A percentile compares a stretch with the other conserved stretches of the same genome.
phyloP scores from a whole-genome alignment of 495 filamentous ascomycete genomes.

The Xylaria venustula region DNA sequence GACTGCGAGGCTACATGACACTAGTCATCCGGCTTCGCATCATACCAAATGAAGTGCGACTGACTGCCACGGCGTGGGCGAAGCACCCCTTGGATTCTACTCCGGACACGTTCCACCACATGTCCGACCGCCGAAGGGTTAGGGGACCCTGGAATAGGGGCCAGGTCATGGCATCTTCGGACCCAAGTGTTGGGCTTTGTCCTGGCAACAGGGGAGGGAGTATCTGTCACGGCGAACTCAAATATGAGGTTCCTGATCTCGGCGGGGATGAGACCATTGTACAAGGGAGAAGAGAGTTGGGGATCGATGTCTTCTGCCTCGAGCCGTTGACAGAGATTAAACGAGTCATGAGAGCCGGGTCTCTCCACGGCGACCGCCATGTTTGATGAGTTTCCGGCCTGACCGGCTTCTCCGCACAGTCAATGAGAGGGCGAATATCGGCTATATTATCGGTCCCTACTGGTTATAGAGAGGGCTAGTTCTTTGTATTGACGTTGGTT shows the following conservation, averaged over 20 bases:
- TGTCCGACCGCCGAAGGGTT: neutral
- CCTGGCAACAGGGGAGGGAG: neutral
- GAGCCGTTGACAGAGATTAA: neutral
- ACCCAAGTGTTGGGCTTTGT: neutral
- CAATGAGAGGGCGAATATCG: too few relatives aligned
- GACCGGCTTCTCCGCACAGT: too few relatives aligned
- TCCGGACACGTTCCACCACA: neutral
- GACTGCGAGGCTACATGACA: neutral
- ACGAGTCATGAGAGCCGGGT: neutral
- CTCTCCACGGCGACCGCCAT: neutral
- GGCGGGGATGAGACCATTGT: slow-evolving; percentile 16
- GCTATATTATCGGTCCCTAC: too few relatives aligned
- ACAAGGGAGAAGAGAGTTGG: slow-evolving; percentile 12
- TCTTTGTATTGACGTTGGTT: too few relatives aligned
- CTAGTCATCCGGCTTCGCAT: neutral
- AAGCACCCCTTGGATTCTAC: neutral
- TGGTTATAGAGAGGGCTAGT: too few relatives aligned
- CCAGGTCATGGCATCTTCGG: neutral
- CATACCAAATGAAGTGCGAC: neutral
- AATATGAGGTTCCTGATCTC: slow-evolving; percentile 24
- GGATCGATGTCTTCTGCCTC: slow-evolving; percentile 5
- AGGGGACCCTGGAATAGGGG: neutral
- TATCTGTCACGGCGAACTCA: slow-evolving; percentile 17
- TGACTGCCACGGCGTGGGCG: neutral
- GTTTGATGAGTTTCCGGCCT: too few relatives aligned